Evolutionary conservation across 2,329 filamentous ascomycete genomes (phyloP), one percentile per base, ranked within the genome.

Genomic region (Diatrype stigma): DNA sequence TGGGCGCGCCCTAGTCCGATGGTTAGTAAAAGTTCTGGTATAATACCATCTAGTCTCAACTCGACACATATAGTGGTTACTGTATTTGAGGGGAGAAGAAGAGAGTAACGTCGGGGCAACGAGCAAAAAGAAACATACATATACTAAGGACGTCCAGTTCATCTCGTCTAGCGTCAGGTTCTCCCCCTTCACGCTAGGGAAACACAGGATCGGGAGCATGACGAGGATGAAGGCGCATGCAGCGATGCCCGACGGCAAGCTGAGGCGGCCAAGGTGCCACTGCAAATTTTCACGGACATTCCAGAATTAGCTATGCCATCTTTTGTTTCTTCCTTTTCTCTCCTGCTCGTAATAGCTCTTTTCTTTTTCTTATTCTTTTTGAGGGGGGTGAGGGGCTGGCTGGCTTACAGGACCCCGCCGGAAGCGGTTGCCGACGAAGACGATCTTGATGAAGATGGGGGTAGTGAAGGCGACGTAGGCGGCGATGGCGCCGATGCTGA

Each of bases 121-220:
- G 19, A 14, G n/a, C 5, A 45, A 34, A 17, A 45, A 14, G 28
- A 35, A 30, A 60, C 63, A 57, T 49, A 66, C 63, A 50, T 66
- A 87, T 8, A 86, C 83, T 22, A 87, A 69, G 56, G 73, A 79
- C 2, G 85, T 87, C 81, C 84, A 89, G 62, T 89, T 88, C 85
- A 88, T 87, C 6, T 70, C 60, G 2, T 63, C 51, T 3, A 57
- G 60, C 10, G 76, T 74, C 47, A 88, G 63, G 58, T 86, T 70
- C 0, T 64, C 67, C 2, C 82, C 84, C 1, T 73, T 80, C 5
- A 75, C 71, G 45, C 75, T 77, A 0, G 85, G 86, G 45, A 89
- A 73, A 63, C 84, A 87, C 42, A 89, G 70, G 38, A 88, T 82
- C 0, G 85, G 86, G 47, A 88, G 71, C 80, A 89, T 88, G 22